Percentiles rank a stretch among this genome's conserved stretches.
Evolutionary conservation across 1,284 basidiomycete genomes (phyloP).

Genomic region (Pascua guehoae): DNA sequence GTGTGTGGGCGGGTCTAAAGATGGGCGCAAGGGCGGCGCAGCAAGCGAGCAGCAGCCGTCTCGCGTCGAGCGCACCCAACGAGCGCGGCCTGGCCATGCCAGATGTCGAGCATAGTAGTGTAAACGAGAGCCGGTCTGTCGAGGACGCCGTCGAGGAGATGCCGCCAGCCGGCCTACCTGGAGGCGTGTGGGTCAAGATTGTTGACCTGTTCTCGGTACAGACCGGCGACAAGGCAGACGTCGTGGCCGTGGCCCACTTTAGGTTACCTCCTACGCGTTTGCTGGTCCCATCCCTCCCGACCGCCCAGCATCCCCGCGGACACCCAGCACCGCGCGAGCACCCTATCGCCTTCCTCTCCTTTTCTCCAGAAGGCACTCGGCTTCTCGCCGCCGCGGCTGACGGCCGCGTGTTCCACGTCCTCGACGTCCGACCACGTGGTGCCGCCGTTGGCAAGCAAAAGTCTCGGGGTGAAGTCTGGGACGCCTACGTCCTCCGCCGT

Average conservation of each 20-base stretch:
- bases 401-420: conserved; percentile 61
- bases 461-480: conserved; percentile 53
- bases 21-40: conserved; percentile 39
- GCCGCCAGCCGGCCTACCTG: neutral
- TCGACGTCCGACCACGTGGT: conserved; percentile 48
- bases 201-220: conserved; percentile 31
- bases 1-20: conserved; percentile 46
- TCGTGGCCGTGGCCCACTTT: conserved; percentile 45
- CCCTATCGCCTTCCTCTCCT: conserved; percentile 57
- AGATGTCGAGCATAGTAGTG: neutral
- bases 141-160: conserved; percentile 7
- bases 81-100: conserved; percentile 13
- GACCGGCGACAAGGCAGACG: neutral
- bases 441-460: neutral
- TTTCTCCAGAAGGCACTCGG: conserved; percentile 60
- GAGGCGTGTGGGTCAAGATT: conserved; percentile 41
- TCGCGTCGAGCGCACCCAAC: conserved; percentile 38
- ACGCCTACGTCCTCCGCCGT: conserved; percentile 65
- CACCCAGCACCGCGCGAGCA: conserved; percentile 37
- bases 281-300: conserved; percentile 6
- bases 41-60: conserved; percentile 19
- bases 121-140: conserved; percentile 13
- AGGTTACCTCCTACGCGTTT: conserved; percentile 27
- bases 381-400: conserved; percentile 60
- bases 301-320: conserved; percentile 1